Evolutionary conservation across 1,284 basidiomycete genomes (phyloP).

Genomic region (Ceraceosorus bombacis): DNA sequence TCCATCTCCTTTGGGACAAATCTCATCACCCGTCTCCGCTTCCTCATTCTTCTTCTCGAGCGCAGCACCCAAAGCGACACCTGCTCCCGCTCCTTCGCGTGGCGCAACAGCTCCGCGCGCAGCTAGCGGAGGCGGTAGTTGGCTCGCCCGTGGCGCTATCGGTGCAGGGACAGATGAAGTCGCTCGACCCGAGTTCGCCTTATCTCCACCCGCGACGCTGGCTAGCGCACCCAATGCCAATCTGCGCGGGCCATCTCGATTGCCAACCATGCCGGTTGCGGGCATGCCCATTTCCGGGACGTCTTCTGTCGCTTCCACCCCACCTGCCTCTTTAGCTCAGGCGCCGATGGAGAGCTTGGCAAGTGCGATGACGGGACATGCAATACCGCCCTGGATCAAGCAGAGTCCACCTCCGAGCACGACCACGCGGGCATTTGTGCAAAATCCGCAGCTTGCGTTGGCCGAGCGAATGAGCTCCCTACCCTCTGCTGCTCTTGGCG

Average conservation of each 20-base stretch:
- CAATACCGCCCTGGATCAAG: too few species aligned
- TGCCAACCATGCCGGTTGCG: conserved; percentile 19
- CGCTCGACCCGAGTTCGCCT: not conserved
- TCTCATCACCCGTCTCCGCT: not conserved
- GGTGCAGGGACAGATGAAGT: not conserved
- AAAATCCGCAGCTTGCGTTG: too few species aligned
- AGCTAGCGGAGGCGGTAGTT: not conserved
- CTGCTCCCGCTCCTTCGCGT: conserved; percentile 1
- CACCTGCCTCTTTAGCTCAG: not conserved
- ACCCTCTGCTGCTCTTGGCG: too few species aligned
- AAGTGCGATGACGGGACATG: too few species aligned
- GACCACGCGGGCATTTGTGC: too few species aligned
- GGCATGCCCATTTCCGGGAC: conserved; percentile 5
- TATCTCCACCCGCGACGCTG: not conserved
- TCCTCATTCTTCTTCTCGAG: not conserved
- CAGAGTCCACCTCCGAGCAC: too few species aligned
- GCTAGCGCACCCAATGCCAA: not conserved
- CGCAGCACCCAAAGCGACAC: not conserved
- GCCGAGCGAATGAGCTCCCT: too few species aligned
- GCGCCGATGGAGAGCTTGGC: too few species aligned
- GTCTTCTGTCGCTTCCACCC: not conserved
- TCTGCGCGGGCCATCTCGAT: conserved; percentile 14
- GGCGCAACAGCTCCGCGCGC: not conserved
- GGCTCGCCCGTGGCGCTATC: not conserved
- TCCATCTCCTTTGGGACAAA: not conserved